Conservation (phyloP, 768 basidiomycete genomes). For the Leccinum aurantiacum region DNA sequence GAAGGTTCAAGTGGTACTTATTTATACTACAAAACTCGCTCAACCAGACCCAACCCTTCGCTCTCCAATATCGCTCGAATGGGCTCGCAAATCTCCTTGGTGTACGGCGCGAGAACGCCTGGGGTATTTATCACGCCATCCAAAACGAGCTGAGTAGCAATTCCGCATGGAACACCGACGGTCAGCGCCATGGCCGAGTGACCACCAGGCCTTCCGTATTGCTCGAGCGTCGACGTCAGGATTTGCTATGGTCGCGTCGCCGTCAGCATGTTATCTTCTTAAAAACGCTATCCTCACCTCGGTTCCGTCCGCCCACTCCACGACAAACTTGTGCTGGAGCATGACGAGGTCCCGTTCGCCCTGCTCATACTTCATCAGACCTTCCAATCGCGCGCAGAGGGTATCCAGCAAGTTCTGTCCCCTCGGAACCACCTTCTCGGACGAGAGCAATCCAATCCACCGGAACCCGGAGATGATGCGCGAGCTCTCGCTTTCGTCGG, state of each 20-base stretch:
- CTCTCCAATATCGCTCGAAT: slow-evolving; percentile 65
- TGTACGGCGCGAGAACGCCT: slow-evolving; percentile 87
- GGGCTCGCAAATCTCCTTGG: slow-evolving; percentile 78
- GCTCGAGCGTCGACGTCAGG: slow-evolving; percentile 87
- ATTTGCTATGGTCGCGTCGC: slow-evolving; percentile 53
- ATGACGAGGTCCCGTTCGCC: slow-evolving; percentile 96
- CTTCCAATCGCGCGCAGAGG: slow-evolving; percentile 87
- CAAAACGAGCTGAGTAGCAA: slow-evolving; percentile 88
- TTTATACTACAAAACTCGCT: slow-evolving; percentile 48
- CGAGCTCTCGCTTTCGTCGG: slow-evolving; percentile 61
- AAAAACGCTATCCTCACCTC: slow-evolving; percentile 41
- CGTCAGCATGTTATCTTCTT: slow-evolving; percentile 4
- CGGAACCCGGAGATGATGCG: slow-evolving; percentile 88
- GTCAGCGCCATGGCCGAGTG: slow-evolving; percentile 90
- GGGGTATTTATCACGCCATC: slow-evolving; percentile 78
- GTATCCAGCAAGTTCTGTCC: slow-evolving; percentile 87
- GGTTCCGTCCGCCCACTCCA: slow-evolving; percentile 83
- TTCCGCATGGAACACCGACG: slow-evolving; percentile 92
- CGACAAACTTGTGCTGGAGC: slow-evolving; percentile 97
- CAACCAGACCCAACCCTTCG: slow-evolving; percentile 74
- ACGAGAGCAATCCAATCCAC: slow-evolving; percentile 92
- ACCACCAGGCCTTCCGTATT: slow-evolving; percentile 77
- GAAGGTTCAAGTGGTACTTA: not conserved
- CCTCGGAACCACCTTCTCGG: slow-evolving; percentile 57
- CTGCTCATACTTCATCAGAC: slow-evolving; percentile 85